These are phyloP conservation scores for Candida sphagnicola DNA, from an alignment of 805 yeast genomes.

Conservation along the genomic window DNA sequence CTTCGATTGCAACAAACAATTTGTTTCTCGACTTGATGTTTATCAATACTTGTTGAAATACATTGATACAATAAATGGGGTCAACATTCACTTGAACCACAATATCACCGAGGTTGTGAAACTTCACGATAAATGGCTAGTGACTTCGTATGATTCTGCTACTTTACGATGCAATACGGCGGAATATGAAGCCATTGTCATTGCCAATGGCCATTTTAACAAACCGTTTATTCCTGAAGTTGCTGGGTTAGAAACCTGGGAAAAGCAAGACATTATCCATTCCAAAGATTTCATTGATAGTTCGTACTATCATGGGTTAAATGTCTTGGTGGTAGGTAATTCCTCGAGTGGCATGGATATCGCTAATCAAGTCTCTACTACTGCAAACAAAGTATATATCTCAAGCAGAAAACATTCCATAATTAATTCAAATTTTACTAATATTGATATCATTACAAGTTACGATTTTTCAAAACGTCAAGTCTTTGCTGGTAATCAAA, in stretches of 20 bases:
- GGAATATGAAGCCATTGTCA: constrained; percentile 33
- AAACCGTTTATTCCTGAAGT: constrained; percentile 32
- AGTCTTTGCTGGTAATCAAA: constrained; percentile 20
- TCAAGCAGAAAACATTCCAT: constrained; percentile 32
- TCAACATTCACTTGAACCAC: constrained; percentile 11
- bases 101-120: constrained; percentile 12
- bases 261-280: constrained; percentile 20
- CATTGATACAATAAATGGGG: constrained; percentile 23
- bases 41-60: constrained; percentile 57
- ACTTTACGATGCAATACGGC: constrained; percentile 5
- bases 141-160: constrained; percentile 7
- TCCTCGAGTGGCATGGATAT: constrained; percentile 77
- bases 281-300: constrained; percentile 28
- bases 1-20: constrained; percentile 37
- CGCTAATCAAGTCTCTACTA: constrained; percentile 53
- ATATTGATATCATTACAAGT: constrained; percentile 11
- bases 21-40: constrained; percentile 61
- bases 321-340: constrained; percentile 69
- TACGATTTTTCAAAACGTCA: constrained; percentile 26
- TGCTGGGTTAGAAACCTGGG: constrained; percentile 29
- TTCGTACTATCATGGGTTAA: constrained; percentile 26
- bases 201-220: constrained; percentile 38
- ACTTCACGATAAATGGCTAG: constrained; percentile 11
- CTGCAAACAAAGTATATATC: constrained; percentile 21
- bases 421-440: constrained; percentile 34